Evolutionary conservation across 2,329 filamentous ascomycete genomes (phyloP), one percentile per base, ranked within the genome.

Genomic region (Juglanconis oblonga): DNA sequence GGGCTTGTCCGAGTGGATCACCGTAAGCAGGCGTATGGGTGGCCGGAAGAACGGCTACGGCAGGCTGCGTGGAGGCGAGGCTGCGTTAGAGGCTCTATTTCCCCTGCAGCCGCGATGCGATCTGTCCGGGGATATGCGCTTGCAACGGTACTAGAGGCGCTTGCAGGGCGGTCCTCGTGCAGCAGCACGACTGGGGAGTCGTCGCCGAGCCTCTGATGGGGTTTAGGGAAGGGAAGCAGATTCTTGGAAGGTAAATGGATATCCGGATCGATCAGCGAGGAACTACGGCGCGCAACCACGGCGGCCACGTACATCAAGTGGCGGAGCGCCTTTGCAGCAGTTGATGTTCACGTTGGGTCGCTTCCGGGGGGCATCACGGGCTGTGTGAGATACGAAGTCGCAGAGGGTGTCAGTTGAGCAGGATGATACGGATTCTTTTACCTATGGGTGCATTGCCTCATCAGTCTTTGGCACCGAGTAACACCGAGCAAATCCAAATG

Each of bases 311-410:
- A 32, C 14, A 57, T 35, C n/a, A 35, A 44, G n/a, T 57, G 55
- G 55, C 48, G 35, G 55, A 57, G 55, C 55, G 55, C 55, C 55
- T 52, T 45, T 45, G 47, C 29, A 38, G 55, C 47, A 57, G 11
- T 52, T 11, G 10, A 11, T 13, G 6, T 31, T 48, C 11, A 5
- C 17, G n/a, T 31, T 44, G 9, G 14, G 17, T 17, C 44, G 8
- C 17, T 24, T 17, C 17, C 44, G 17, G 17, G 17, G 17, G 13
- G n/a, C 44, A 45, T 17, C 44, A 42, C 10, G 38, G 38, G 5
- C 9, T 42, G 38, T 14, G n/a, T 14, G 17, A 24, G 17, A 24
- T 24, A 24, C 17, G 17, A 24, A 24, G 17, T 24, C 17, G 17
- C 17, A 24, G 17, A 24, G 17, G 17, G 17, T 24, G 17, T 24